Evolutionary conservation across 108 stramenopile genomes (phyloP), one percentile per base, ranked within the genome.

Genomic region (Fistulifera pelliculosa): DNA sequence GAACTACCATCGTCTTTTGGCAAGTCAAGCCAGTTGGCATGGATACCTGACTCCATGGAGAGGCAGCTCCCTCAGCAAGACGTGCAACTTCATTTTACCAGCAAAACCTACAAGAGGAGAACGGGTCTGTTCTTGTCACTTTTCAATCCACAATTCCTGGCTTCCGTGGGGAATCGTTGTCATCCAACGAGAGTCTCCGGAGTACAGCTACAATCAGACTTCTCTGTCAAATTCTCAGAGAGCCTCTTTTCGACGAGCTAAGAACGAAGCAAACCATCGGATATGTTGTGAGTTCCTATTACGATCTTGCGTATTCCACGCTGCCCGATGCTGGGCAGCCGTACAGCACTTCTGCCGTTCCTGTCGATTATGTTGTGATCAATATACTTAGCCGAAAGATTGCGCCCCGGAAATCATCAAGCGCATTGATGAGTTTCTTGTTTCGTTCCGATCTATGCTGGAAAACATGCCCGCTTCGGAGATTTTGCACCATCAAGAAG

Each of bases 261-360:
- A 59, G 90, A 17, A 92, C 90, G n/a, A 83, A 92, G 54, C 83
- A 85, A 60, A 69, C 78, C 27, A 70, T 85, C 7, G 83, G 88
- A 4, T 90, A 90, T 48, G 69, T 93, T 61, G 86, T 93, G 14
- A 62, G 67, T 54, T 68, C 69, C 6, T 84, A 78, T 43, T 86
- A 84, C 54, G 87, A 89, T 44, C 22, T 79, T 42, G 77, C 68
- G 14, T 69, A 68, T 38, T 77, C 85, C 10, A 66, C 76, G 14
- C 41, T 38, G 17, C 52, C 58, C 18, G 41, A 16, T 7, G 40
- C 54, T 38, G 64, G 22, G 14, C 54, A 48, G 21, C 19, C 43
- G 12, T 14, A 61, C 6, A 38, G 48, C 6, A 71, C 71, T 17
- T 56, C 56, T 38, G 65, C 71, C 10, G 74, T 75, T 18, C 71